Evolutionary conservation across 2,329 filamentous ascomycete species (phyloP), one percentile per base, ranked within the genome.

Genomic region (Trichophyton benhamiae): DNA sequence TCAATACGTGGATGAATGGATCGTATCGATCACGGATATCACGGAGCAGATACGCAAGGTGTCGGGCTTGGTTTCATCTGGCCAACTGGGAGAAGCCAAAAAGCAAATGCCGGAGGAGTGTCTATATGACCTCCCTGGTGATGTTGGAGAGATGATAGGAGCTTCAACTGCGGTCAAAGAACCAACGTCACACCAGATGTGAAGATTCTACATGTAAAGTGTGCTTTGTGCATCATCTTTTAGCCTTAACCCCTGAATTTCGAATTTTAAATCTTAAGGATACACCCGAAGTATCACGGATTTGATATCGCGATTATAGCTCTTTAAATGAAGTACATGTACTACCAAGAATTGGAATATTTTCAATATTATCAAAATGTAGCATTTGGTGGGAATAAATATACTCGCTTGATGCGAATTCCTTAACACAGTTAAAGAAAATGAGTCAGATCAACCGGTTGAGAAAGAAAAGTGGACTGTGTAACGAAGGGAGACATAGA

Each of bases 21-120:
- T 85, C 65, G 71, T 77, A 3, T 72, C 71, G 3, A 82, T 86
- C 61, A 77, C 81, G 60, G 83, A 86, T 74, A 81, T 85, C 2
- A 86, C 82, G 2, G 78, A 78, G 20, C 74, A 68, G 62, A 82
- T 82, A 59, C 71, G 74, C 57, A 68, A 74, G 62, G 68, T 85
- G 67, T 81, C 80, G 66, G 70, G 65, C 57, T 68, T 75, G 11
- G 63, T 83, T 22, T 76, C 80, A 49, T 73, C 76, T 62, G 69
- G 73, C 1, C 63, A 67, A 62, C 73, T 75, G 0, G 71, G 76
- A 9, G 72, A 73, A 33, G 65, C 65, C 33, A 52, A 30, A 53
- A 17, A 38, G 11, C 25, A 59, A 48, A 33, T 66, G 49, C 64
- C 65, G 20, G 49, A 53, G 11, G 64, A 66, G 57, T 49, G 61